Percentiles rank a stretch among this genome's conserved stretches.
Conservation (phyloP, 176 grass and related monocot genomes). For the Aechmea fasciata region DNA sequence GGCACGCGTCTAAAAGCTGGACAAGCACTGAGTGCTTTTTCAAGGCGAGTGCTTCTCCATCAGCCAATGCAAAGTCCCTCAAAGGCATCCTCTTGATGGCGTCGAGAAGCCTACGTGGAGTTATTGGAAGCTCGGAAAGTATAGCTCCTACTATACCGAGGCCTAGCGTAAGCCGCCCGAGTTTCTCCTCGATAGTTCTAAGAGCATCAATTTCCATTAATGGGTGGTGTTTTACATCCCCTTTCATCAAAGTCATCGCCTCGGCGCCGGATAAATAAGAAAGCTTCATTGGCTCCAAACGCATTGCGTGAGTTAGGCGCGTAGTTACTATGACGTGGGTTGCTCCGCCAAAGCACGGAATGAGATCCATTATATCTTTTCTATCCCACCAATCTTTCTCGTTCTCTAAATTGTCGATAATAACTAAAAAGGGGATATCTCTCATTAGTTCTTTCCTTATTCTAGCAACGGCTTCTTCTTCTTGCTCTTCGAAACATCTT, state of each 20-base stretch:
- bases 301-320: conserved; percentile 52
- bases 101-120: conserved; percentile 80
- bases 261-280: conserved; percentile 86
- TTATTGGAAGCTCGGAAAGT: conserved; percentile 88
- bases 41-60: conserved; percentile 49
- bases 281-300: conserved; percentile 91
- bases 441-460: conserved; percentile 72
- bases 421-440: conserved; percentile 80
- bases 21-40: conserved; percentile 55
- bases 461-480: conserved; percentile 79
- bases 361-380: conserved; percentile 57
- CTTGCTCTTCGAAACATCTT: conserved; percentile 92
- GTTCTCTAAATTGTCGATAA: conserved; percentile 93
- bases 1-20: conserved; percentile 72
- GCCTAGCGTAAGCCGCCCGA: conserved; percentile 78
- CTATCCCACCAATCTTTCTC: conserved; percentile 98
- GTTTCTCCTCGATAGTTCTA: conserved; percentile 77
- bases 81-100: conserved; percentile 72
- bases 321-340: conserved; percentile 93
- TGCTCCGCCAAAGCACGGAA: conserved; percentile 78
- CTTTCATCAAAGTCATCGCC: conserved; percentile 87
- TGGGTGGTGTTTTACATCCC: conserved; percentile 66
- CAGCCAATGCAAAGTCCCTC: conserved; percentile 57
- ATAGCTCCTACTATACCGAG: conserved; percentile 79
- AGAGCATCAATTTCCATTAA: conserved; percentile 82